Percentiles rank a stretch among this genome's conserved stretches.
phyloP scores from a whole-genome alignment of 345 rosid genomes.

The Camelina laxa region DNA sequence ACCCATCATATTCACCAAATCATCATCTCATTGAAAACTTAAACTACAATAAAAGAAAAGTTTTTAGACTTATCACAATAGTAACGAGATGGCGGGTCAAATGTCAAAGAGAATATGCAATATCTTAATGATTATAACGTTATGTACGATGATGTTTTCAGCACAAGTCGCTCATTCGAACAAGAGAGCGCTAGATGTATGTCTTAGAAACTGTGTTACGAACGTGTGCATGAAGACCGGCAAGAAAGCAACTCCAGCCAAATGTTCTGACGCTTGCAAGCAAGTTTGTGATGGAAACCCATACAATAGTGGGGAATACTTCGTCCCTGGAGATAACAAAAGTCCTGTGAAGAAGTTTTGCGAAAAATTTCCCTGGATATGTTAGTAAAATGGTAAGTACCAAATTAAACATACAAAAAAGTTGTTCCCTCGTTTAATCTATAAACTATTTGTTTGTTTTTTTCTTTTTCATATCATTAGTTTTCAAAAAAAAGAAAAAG shows the following conservation, averaged over 20 bases:
- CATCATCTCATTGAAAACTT: not conserved
- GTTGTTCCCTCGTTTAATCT: too few relatives aligned
- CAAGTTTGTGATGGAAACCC: not conserved
- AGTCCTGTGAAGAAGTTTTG: not conserved
- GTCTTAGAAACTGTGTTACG: not conserved
- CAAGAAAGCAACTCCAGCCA: not conserved
- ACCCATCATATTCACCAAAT: not conserved
- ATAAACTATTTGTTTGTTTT: too few relatives aligned
- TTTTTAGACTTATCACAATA: too few relatives aligned
- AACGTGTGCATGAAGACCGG: slow-evolving; percentile 10
- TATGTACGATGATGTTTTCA: not conserved
- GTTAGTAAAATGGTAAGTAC: not conserved
- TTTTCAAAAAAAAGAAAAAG: too few relatives aligned
- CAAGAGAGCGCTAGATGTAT: not conserved
- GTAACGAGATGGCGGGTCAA: not conserved
- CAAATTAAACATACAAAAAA: too few relatives aligned
- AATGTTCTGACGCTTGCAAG: not conserved
- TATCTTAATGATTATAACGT: not conserved
- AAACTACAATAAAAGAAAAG: not conserved
- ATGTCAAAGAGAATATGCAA: not conserved
- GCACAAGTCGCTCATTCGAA: slow-evolving; percentile 2
- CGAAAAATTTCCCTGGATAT: not conserved
- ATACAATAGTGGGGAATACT: not conserved
- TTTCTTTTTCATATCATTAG: too few relatives aligned
- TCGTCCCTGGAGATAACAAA: not conserved